Evolutionary conservation across 768 basidiomycete genomes (phyloP).

Genomic region (Crepidotus variabilis): DNA sequence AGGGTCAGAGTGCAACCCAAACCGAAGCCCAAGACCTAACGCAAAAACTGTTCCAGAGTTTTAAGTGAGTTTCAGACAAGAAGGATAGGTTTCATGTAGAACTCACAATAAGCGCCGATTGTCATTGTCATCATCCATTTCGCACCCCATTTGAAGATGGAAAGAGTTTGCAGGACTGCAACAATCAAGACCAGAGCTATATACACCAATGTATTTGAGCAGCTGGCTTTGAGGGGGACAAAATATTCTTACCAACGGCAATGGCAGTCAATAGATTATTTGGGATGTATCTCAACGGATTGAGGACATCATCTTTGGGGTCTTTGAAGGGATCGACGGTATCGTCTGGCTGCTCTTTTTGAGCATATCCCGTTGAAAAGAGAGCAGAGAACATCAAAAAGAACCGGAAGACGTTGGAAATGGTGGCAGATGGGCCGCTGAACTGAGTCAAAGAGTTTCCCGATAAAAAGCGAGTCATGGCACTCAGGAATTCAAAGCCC

Average conservation of each 20-base stretch:
- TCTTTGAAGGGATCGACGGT: slow-evolving; percentile 4
- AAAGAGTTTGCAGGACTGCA: not conserved
- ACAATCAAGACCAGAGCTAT: not conserved
- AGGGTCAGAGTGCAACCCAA: not conserved
- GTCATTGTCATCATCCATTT: not conserved
- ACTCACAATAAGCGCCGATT: not conserved
- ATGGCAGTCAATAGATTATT: not conserved
- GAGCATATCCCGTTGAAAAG: slow-evolving; percentile 2
- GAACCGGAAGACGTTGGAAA: not conserved
- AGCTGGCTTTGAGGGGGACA: not conserved
- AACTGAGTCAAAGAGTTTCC: not conserved
- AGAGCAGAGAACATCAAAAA: not conserved
- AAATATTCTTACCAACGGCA: not conserved
- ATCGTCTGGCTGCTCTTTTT: slow-evolving; percentile 13
- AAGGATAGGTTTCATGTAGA: not conserved
- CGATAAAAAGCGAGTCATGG: not conserved
- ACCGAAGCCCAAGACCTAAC: not conserved
- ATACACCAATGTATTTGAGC: not conserved
- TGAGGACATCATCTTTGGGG: not conserved
- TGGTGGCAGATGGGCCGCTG: not conserved
- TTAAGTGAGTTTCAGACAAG: not conserved
- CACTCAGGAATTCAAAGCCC: no score
- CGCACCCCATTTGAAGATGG: not conserved
- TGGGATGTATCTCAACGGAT: not conserved
- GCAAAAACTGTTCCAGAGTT: not conserved